These are phyloP conservation scores for Prasinococcaceae sp. DNA, from an alignment of 139 green algal species.

Conservation along the genomic window DNA sequence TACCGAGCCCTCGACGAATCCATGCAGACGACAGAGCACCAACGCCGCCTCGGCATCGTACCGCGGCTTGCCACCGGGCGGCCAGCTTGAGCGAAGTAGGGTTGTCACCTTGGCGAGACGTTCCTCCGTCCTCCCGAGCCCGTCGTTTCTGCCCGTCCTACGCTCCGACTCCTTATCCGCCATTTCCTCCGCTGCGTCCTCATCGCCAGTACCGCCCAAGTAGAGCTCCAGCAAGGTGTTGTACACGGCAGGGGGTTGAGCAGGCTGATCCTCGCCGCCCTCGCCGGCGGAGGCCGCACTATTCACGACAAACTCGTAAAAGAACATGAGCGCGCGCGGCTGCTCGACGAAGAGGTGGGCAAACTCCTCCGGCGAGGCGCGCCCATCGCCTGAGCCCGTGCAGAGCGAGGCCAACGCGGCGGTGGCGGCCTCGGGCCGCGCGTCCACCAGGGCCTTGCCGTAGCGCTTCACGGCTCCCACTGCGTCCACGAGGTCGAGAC, in stretches of 20 bases:
- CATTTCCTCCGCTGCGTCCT: not conserved
- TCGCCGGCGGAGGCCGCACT: not conserved
- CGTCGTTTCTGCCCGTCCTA: not conserved
- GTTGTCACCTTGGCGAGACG: not conserved
- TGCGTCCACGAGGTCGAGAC: conserved; percentile 28
- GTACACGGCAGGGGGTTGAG: no score
- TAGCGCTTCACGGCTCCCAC: conserved; percentile 44
- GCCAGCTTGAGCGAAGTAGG: conserved; percentile 43
- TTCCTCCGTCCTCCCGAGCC: not conserved
- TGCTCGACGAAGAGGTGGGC: conserved; percentile 16
- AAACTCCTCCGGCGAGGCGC: conserved; percentile 38
- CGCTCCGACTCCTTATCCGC: not conserved
- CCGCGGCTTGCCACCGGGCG: conserved; percentile 29
- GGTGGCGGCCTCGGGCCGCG: conserved; percentile 53
- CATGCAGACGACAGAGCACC: conserved; percentile 60
- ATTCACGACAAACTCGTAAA: conserved; percentile 13
- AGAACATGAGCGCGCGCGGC: conserved; percentile 9
- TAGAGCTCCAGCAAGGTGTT: conserved; percentile 26
- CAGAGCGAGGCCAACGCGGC: conserved; percentile 77
- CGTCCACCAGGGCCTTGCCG: conserved; percentile 50
- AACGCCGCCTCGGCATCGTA: conserved; percentile 82
- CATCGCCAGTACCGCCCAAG: conserved; percentile 1
- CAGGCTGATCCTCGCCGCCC: no score
- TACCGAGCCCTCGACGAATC: conserved; percentile 54
- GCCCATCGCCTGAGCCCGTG: conserved; percentile 18